phyloP scores from a whole-genome alignment of 2,329 filamentous ascomycete species.

The Bertia moriformis region DNA sequence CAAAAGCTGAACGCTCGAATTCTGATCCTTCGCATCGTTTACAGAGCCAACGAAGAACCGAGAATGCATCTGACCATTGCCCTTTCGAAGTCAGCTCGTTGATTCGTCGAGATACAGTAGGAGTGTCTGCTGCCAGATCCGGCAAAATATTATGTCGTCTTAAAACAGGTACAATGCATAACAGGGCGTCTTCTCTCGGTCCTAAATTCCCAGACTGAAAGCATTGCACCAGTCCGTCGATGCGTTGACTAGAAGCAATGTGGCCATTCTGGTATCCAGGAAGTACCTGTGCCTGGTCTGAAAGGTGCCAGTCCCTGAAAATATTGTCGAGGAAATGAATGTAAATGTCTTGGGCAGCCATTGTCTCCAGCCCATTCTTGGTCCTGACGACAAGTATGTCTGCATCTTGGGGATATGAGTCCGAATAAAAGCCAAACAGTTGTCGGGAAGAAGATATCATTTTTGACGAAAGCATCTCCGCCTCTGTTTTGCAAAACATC shows the following conservation, averaged over 20 bases:
- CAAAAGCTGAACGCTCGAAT: constrained; percentile 10
- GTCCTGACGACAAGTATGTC: constrained; percentile 11
- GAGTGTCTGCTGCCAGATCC: not conserved
- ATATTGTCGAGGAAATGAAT: constrained; percentile 11
- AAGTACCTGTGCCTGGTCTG: not conserved
- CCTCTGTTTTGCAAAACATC: not conserved
- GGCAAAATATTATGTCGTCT: constrained; percentile 8
- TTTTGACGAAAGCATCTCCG: not conserved
- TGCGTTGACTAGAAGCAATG: constrained; percentile 1
- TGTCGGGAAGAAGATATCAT: not conserved
- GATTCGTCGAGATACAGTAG: not conserved
- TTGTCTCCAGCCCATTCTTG: constrained; percentile 8
- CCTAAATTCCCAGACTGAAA: constrained; percentile 11
- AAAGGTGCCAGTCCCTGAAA: not conserved
- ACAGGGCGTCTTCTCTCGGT: constrained; percentile 13
- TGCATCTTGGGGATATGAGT: constrained; percentile 7
- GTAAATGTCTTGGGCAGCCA: constrained; percentile 18
- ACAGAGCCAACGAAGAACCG: constrained; percentile 10
- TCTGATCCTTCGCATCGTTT: constrained; percentile 9
- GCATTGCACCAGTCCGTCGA: constrained; percentile 10
- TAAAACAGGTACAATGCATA: constrained; percentile 14
- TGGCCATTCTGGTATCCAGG: not conserved
- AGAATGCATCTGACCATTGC: constrained; percentile 10
- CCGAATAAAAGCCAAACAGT: not conserved
- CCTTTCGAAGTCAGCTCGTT: not conserved